Base-by-base conservation (phyloP, 139 green algal species). In the Yamagishiella unicocca region DNA sequence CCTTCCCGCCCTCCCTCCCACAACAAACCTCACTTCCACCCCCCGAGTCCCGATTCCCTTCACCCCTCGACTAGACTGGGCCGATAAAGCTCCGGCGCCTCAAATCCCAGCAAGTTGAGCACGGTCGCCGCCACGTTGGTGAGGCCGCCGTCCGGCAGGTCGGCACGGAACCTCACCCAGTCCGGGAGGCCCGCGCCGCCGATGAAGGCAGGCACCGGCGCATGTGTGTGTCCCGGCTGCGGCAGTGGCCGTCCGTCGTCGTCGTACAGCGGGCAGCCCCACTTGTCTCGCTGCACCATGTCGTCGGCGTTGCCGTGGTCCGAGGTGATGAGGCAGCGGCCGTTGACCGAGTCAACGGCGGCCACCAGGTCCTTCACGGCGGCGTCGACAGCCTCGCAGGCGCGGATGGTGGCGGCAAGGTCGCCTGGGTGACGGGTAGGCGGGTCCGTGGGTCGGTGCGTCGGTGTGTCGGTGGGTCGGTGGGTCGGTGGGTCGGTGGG, bases 221-320 rank as follows among this genome's bases (percentile, higher is more conserved):
- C 95, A 50, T 98, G 92, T 0, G 97, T 99, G 94, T 99, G 97
- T 55, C 90, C 95, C 45, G 97, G 98, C 38, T 99, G 94, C 24
- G 94, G 85, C 85, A 98, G 78, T 37, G 91, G 89, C 71, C 94
- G 95, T 80, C 95, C 96, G 43, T 89, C 37, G 40, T 91, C 83
- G 31, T 54, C 83, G 42, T 80, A 71, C 50, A 98, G 72, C 0
- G 93, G 89, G 87, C 96, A 88, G 38, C 91, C 87, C 92, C 98
- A 99, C 92, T 97, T 97, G 88, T 96, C 90, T 19, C 97, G 93
- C 88, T 98, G 94, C 74, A 98, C 97, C 97, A 99, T 99, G 91
- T 99, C 97, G 82, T 99, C 97, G 1, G 95, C 95, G 90, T 99
- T 99, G 79, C 97, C 97, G 78, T 99, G 97, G 90, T 99, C 97